Evolutionary conservation across 495 filamentous ascomycete species (phyloP), one percentile per base, ranked within the genome.

Genomic region (Penicillium odoratum): DNA sequence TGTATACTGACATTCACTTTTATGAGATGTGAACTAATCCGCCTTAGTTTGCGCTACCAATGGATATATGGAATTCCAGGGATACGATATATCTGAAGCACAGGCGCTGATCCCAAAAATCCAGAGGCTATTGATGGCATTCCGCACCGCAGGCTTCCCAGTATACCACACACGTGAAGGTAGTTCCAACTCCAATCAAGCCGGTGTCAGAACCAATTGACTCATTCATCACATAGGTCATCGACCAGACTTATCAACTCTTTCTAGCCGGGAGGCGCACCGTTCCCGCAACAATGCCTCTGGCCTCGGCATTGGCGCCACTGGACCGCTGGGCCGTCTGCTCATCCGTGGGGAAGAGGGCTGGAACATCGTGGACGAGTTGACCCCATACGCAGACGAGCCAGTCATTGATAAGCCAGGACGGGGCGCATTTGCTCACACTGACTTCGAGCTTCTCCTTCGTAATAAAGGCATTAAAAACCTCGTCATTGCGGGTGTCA

Each of bases 321-420:
- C 57, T 13, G 86, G 86, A 8, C 85, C 85, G 2, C 70, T 89
- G 48, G 87, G 87, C 3, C 79, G 84, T 18, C 75, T 88, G 3
- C 73, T 90, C 7, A 75, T 90, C 44, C 81, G 86, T 25, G 86
- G 87, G 0, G 85, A 89, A 64, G 58, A 70, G 18, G 87, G 87
- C 8, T 85, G 88, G 57, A 85, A 82, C 31, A 84, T 81, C 30
- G 76, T 89, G 26, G 73, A 79, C 13, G 85, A 88, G 60, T 69
- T 89, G 26, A 72, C 76, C 43, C 85, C 85, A 21, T 58, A 80
- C 2, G 73, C 72, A 3, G 70, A 71, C 5, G 86, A 89, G 58
- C 80, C 83, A 0, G 75, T 90, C 5, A 83, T 90, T 38, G 85
- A 89, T 65, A 89, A 90, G 67, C 85, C 86, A 1, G 86, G 85